Base-by-base conservation (phyloP, 2,329 filamentous ascomycete species). In the Metarhizium robertsii region DNA sequence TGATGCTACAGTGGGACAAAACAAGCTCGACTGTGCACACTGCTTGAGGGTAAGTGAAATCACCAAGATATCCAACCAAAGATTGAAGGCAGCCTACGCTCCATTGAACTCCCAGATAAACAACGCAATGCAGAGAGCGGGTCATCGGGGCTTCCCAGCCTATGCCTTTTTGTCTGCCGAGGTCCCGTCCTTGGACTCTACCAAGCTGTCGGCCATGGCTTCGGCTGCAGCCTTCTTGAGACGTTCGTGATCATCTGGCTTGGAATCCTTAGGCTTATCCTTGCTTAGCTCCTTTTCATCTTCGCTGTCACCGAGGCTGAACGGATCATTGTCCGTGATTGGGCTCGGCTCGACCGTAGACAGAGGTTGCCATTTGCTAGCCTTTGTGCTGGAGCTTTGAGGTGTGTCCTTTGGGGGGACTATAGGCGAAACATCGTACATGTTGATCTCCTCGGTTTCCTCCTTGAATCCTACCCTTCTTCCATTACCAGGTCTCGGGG, bases 341-440 rank as follows among this genome's bases (percentile, higher is more conserved):
- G 92, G 92, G 60, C 83, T 86, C 1, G 92, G 90, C 52, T 95
- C 60, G 14, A 96, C 84, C 0, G 86, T 80, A 13, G 92, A 90
- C 63, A 99, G 75, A 10, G 94, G 92, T 71, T 99, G 92, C 94
- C 94, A 99, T 75, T 99, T 99, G 80, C 92, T 96, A 49, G 82
- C 73, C 74, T 91, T 94, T 61, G 75, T 72, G 50, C 78, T 76
- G n/a, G 75, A 69, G 29, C 67, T 67, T 38, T 72, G 65, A 34
- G 69, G 65, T 58, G 62, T 71, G 66, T 78, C 83, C 71, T 78
- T 84, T 61, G 75, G 75, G 32, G 71, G 77, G 53, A 74, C 73
- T 68, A 68, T 77, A 36, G 85, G 81, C 52, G 84, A 84, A 11
- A 80, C 76, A 56, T 85, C 82, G 67, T 95, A 94, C 57, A 87